A percentile compares a stretch with the other conserved stretches of the same genome.
These are phyloP conservation scores for Colletotrichum shisoi DNA, from an alignment of 2,329 filamentous ascomycete species.

Conservation along the genomic window DNA sequence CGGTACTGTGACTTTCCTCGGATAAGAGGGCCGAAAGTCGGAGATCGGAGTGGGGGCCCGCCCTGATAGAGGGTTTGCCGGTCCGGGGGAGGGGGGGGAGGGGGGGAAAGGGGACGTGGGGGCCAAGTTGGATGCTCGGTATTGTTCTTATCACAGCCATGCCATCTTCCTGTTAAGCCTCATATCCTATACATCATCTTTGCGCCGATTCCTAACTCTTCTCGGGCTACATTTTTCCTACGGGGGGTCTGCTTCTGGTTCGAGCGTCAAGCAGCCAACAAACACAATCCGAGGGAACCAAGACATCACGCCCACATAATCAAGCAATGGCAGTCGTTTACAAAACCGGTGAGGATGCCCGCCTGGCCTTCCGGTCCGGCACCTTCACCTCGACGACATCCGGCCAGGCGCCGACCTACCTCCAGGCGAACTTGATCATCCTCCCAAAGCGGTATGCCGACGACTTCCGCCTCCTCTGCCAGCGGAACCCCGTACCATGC, in stretches of 20 bases:
- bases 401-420: conserved; percentile 61
- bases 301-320: not conserved
- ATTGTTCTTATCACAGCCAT: not conserved
- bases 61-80: conserved; percentile 9
- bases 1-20: conserved; percentile 14
- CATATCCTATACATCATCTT: no score
- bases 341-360: conserved; percentile 51
- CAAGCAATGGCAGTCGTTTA: conserved; percentile 8
- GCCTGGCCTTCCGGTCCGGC: conserved; percentile 54
- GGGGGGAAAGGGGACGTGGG: no score
- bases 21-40: conserved; percentile 28
- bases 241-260: no score
- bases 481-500: conserved; percentile 69
- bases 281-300: no score
- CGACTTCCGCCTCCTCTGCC: conserved; percentile 67
- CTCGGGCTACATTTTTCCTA: no score
- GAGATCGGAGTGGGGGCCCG: conserved; percentile 38
- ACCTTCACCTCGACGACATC: conserved; percentile 57
- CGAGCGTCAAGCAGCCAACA: no score
- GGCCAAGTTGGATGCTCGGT: not conserved
- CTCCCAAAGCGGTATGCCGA: conserved; percentile 64
- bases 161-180: no score
- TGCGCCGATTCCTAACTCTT: no score
- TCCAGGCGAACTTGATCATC: conserved; percentile 70
- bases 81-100: not conserved